These are phyloP conservation scores for Backusella parvicylindrica DNA, from an alignment of 192 early-diverging fungal genomes.

Conservation along the genomic window DNA sequence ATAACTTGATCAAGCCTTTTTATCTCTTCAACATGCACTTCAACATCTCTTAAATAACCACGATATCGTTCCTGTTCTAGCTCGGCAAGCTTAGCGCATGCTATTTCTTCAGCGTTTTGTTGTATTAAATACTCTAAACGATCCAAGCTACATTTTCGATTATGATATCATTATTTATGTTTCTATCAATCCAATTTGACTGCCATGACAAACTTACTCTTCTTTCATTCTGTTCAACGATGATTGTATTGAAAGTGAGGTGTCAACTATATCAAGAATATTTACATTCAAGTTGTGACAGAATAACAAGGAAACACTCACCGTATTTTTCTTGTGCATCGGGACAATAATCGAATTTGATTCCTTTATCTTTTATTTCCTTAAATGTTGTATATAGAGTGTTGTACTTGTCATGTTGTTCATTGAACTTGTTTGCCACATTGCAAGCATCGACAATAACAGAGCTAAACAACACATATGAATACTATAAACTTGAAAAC, in stretches of 20 bases:
- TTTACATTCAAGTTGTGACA: not conserved
- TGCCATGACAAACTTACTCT: not conserved
- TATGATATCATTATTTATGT: not conserved
- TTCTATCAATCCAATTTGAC: not conserved
- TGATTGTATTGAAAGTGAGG: not conserved
- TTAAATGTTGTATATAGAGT: not conserved
- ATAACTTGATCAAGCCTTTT: not conserved
- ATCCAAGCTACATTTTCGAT: not conserved
- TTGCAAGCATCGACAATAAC: not conserved
- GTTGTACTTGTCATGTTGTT: not conserved
- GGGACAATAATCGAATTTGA: not conserved
- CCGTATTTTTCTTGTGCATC: not conserved
- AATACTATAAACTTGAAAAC: not conserved
- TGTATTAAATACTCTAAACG: not conserved
- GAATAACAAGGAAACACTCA: not conserved
- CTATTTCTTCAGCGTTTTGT: not conserved
- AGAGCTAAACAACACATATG: not conserved
- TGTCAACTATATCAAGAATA: not conserved
- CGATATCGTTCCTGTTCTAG: not conserved
- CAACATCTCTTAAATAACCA: not conserved
- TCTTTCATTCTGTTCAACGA: not conserved
- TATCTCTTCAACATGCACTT: not conserved
- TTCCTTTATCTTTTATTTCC: not conserved
- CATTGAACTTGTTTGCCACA: not conserved
- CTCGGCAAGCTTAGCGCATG: not conserved